A percentile compares a stretch with the other conserved stretches of the same genome.
Conservation (phyloP, 805 yeast genomes). For the Metschnikowia kofuensis region DNA sequence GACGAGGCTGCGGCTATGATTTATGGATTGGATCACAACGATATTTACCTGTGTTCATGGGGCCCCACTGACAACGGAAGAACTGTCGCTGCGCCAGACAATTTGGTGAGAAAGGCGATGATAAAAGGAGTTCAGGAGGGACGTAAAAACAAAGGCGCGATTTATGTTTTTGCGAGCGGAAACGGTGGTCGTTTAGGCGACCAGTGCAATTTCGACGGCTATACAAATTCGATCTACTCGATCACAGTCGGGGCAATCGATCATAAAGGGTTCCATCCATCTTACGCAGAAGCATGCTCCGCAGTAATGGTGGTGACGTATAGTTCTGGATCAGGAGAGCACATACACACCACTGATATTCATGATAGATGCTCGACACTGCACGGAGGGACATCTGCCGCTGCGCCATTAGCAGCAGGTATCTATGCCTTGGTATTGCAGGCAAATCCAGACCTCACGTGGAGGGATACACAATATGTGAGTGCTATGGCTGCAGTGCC, state of each 20-base stretch:
- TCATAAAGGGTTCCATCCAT: conserved; percentile 80
- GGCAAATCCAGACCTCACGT: conserved; percentile 82
- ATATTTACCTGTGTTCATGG: conserved; percentile 97
- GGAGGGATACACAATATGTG: conserved; percentile 94
- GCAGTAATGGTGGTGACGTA: conserved; percentile 94
- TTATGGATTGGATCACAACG: conserved; percentile 77
- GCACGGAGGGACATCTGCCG: conserved; percentile 98
- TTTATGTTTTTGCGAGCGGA: conserved; percentile 95
- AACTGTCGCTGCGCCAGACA: conserved; percentile 81
- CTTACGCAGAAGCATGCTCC: conserved; percentile 87
- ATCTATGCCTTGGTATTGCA: conserved; percentile 77
- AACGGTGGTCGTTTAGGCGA: conserved; percentile 85
- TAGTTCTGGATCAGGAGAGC: conserved; percentile 86
- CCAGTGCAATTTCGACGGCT: conserved; percentile 95
- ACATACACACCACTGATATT: conserved; percentile 84
- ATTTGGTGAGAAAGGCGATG: conserved; percentile 75
- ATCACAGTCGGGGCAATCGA: conserved; percentile 95
- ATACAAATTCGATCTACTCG: conserved; percentile 92
- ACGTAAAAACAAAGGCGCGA: conserved; percentile 72
- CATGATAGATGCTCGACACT: conserved; percentile 60
- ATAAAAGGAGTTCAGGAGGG: conserved; percentile 84
- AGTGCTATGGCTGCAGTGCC: conserved; percentile 69
- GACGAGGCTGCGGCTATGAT: conserved; percentile 91
- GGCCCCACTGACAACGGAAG: conserved; percentile 94
- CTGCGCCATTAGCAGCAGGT: conserved; percentile 99